Percentiles rank a stretch among this genome's conserved stretches.
Evolutionary conservation across 306 rosid species (phyloP).

Genomic region (Begonia fuchsioides): DNA sequence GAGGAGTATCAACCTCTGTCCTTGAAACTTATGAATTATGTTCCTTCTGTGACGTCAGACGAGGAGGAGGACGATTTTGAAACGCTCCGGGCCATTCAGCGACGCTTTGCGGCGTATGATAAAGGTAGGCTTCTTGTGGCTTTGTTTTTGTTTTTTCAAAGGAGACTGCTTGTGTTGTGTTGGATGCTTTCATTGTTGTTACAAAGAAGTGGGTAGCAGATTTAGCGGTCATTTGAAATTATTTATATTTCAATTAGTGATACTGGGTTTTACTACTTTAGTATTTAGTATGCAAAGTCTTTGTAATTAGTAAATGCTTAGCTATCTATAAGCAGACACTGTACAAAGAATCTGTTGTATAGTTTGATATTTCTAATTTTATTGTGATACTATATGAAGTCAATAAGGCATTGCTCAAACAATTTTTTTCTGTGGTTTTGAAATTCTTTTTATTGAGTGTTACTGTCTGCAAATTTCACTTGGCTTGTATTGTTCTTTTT

Average conservation of each 20-base stretch:
- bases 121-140: constrained; percentile 20
- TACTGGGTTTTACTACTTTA: too few species aligned
- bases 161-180: neutral
- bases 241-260: too few species aligned
- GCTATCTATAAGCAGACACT: too few species aligned
- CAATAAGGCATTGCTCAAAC: too few species aligned
- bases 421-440: too few species aligned
- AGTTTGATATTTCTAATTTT: too few species aligned
- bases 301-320: too few species aligned
- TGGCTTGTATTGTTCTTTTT: constrained; percentile 1
- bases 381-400: too few species aligned
- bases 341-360: too few species aligned
- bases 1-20: constrained; percentile 11
- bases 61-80: constrained; percentile 57
- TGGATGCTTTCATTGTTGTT: constrained; percentile 2
- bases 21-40: constrained; percentile 15
- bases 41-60: constrained; percentile 30
- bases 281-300: too few species aligned
- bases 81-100: constrained; percentile 39
- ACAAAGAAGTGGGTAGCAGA: neutral
- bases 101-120: constrained; percentile 36
- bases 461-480: too few species aligned
- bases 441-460: too few species aligned
- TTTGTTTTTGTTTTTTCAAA: neutral
- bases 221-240: neutral